A percentile compares a stretch with the other conserved stretches of the same genome.
Evolutionary conservation across 495 filamentous ascomycete species (phyloP).

Genomic region (Echria macrotheca): DNA sequence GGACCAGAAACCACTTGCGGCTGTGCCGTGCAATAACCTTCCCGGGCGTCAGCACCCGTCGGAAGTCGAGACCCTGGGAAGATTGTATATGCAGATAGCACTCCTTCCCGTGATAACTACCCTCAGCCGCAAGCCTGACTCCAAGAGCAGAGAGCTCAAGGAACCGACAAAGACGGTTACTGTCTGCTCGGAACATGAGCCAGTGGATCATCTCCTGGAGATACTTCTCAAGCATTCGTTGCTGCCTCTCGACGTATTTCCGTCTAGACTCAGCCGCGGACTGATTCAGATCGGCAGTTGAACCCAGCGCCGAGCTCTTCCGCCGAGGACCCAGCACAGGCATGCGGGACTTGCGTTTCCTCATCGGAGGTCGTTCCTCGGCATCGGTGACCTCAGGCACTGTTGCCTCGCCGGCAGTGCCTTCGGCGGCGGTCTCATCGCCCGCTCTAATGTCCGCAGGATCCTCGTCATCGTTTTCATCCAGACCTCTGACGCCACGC

Average conservation of each 20-base stretch:
- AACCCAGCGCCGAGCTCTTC: conserved; percentile 28
- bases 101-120: conserved; percentile 96
- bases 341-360: conserved; percentile 63
- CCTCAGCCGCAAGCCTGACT: conserved; percentile 90
- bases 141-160: conserved; percentile 91
- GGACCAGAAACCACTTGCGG: conserved; percentile 96
- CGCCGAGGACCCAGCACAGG: conserved; percentile 36
- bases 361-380: conserved; percentile 32
- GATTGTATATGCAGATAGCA: conserved; percentile 88
- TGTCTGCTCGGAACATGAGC: conserved; percentile 93
- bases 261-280: conserved; percentile 30
- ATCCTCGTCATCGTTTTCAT: conserved; percentile 80
- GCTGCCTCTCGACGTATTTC: conserved; percentile 59
- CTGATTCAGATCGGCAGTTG: conserved; percentile 21
- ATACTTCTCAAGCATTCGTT: conserved; percentile 83
- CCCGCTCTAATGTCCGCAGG: conserved; percentile 41
- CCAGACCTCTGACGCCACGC: conserved; percentile 72
- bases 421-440: conserved; percentile 47
- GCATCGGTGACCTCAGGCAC: conserved; percentile 38
- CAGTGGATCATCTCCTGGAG: conserved; percentile 90
- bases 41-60: conserved; percentile 68
- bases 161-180: conserved; percentile 93
- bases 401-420: conserved; percentile 33
- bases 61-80: conserved; percentile 84
- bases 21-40: conserved; percentile 73